Evolutionary conservation across 2,329 filamentous ascomycete species (phyloP), one percentile per base, ranked within the genome.

Genomic region (Pseudocercospora vitis): DNA sequence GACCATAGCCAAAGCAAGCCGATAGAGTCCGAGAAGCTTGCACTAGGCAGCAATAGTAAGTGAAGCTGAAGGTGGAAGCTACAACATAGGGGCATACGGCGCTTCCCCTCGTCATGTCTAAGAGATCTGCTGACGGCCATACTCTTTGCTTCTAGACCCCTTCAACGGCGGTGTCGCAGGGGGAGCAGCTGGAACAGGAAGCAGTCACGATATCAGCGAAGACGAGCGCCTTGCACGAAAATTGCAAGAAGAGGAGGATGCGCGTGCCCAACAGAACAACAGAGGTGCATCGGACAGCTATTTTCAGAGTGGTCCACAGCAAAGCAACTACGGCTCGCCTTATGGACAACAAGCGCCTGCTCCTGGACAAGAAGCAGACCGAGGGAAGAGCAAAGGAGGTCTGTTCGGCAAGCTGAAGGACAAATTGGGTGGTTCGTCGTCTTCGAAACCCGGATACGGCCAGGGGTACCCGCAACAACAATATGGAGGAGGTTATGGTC

Each of bases 201-300:
- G 21, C 12, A 35, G 48, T 32, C 46, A 59, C 37, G 68, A 71
- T 49, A 68, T 78, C 24, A 81, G 81, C 53, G 84, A 87, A 42
- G 90, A 95, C 68, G 89, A 87, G 55, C 80, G 79, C 21, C 76
- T 91, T 7, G 91, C 91, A 6, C 81, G 88, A 33, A 82, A 84
- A 66, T 76, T 96, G 35, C 91, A 96, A 70, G 87, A 87, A 39
- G 88, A 96, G 71, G 91, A 96, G 71, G 81, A 95, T 59, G 82
- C 83, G 4, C 81, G 83, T 39, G 58, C 44, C 9, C 23, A 48
- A 14, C 50, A 47, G 26, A 32, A 79, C 12, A 68, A 63, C 59
- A 64, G 65, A 64, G 77, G 77, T 23, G 71, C 74, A 2, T 66
- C 75, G n/a, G 70, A 76, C 45, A 67, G 70, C 35, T 82, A 78